A percentile compares a stretch with the other conserved stretches of the same genome.
These are phyloP conservation scores for Colletotrichum melonis DNA, from an alignment of 2,329 filamentous ascomycete genomes.

Conservation along the genomic window DNA sequence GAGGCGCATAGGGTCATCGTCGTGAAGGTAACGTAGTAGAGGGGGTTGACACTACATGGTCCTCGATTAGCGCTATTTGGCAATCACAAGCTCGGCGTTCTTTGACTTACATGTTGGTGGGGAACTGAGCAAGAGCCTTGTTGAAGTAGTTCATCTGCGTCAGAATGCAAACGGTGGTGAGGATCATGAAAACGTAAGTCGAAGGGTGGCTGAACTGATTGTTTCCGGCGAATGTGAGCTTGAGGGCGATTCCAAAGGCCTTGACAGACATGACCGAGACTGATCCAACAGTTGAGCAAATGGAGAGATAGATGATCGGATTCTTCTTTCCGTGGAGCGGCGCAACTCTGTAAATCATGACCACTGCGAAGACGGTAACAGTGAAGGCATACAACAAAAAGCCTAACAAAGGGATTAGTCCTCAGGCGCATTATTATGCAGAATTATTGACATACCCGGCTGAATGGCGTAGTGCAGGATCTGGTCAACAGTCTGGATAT, in stretches of 20 bases:
- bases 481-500: slow-evolving; percentile 90
- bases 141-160: slow-evolving; percentile 99
- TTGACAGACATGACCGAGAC: slow-evolving; percentile 99
- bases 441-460: slow-evolving; percentile 72
- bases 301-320: slow-evolving; percentile 94
- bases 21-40: slow-evolving; percentile 98
- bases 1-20: slow-evolving; percentile 94
- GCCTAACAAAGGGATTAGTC: slow-evolving; percentile 60
- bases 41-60: slow-evolving; percentile 81
- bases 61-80: slow-evolving; percentile 11
- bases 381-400: slow-evolving; percentile 88
- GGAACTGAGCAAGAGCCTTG: slow-evolving; percentile 96
- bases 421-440: neutral
- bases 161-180: slow-evolving; percentile 91
- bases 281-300: slow-evolving; percentile 96
- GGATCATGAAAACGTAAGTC: slow-evolving; percentile 97
- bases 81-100: neutral
- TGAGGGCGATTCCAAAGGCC: slow-evolving; percentile 96
- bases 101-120: slow-evolving; percentile 87
- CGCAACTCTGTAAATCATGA: slow-evolving; percentile 97
- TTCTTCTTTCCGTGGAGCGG: slow-evolving; percentile 94
- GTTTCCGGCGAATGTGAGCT: slow-evolving; percentile 90
- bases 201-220: slow-evolving; percentile 97
- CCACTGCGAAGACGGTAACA: slow-evolving; percentile 83
- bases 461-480: slow-evolving; percentile 91